These are phyloP conservation scores for Sindora glabra DNA, from an alignment of 306 rosid genomes.

Conservation along the genomic window DNA sequence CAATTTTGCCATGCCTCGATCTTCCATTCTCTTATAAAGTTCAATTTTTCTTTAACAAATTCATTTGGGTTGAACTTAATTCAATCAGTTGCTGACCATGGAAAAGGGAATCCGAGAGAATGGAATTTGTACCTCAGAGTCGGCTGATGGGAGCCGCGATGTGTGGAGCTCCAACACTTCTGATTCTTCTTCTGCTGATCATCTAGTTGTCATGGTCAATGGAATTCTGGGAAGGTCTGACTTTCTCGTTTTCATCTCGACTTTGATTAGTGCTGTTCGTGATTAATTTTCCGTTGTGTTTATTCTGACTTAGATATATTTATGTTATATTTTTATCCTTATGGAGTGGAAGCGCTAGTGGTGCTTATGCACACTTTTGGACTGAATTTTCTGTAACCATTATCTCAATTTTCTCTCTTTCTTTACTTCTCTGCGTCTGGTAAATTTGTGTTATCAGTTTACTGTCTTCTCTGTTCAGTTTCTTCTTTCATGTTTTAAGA, in stretches of 20 bases:
- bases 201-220: conserved; percentile 89
- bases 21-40: background rate
- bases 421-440: too few relatives aligned
- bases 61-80: background rate
- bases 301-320: too few relatives aligned
- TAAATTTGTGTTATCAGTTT: too few relatives aligned
- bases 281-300: too few relatives aligned
- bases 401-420: too few relatives aligned
- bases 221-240: conserved; percentile 87
- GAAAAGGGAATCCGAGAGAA: conserved; percentile 38
- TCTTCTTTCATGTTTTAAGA: too few relatives aligned
- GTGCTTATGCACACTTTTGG: too few relatives aligned
- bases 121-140: conserved; percentile 55
- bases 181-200: conserved; percentile 73
- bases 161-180: conserved; percentile 69
- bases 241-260: background rate
- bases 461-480: too few relatives aligned
- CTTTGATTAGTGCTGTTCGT: conserved; percentile 1
- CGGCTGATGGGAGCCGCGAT: conserved; percentile 54
- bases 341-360: background rate
- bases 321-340: too few relatives aligned
- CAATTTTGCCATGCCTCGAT: background rate
- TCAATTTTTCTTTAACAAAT: background rate
- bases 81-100: conserved; percentile 20
- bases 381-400: too few relatives aligned